A percentile compares a stretch with the other conserved stretches of the same genome.
These are phyloP conservation scores for Diplodia mutila DNA, from an alignment of 2,329 filamentous ascomycete species.

Conservation along the genomic window DNA sequence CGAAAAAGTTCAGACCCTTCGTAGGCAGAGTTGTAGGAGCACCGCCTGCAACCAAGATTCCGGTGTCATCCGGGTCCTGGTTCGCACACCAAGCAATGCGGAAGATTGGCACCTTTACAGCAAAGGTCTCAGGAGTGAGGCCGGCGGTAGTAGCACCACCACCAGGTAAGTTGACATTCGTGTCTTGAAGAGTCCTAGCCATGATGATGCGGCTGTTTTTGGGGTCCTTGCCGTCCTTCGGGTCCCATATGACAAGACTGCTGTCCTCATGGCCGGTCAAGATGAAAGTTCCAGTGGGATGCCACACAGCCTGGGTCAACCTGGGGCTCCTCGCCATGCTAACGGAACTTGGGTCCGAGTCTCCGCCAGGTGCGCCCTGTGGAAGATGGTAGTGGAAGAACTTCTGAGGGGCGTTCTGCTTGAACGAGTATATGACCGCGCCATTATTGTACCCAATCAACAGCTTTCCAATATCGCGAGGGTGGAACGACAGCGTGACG, in stretches of 20 bases:
- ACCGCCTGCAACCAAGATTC: conserved; percentile 83
- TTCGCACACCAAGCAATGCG: conserved; percentile 93
- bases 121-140: conserved; percentile 55
- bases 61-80: conserved; percentile 90
- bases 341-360: conserved; percentile 65
- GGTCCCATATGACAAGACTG: conserved; percentile 92
- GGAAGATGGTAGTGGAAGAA: conserved; percentile 85
- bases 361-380: conserved; percentile 78
- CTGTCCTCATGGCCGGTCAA: conserved; percentile 87
- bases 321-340: conserved; percentile 70
- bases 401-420: conserved; percentile 77
- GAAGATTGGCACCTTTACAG: conserved; percentile 73
- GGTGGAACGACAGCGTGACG: conserved; percentile 81
- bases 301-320: conserved; percentile 86
- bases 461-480: conserved; percentile 87
- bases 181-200: conserved; percentile 77
- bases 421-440: conserved; percentile 90
- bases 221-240: conserved; percentile 76
- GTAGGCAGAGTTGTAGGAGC: conserved; percentile 66
- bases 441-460: conserved; percentile 90
- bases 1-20: conserved; percentile 84
- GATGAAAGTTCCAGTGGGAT: conserved; percentile 90
- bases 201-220: conserved; percentile 84
- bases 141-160: conserved; percentile 47
- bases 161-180: conserved; percentile 71